Evolutionary conservation across 1,284 basidiomycete species (phyloP).

Genomic region (Neolentinus lepideus): DNA sequence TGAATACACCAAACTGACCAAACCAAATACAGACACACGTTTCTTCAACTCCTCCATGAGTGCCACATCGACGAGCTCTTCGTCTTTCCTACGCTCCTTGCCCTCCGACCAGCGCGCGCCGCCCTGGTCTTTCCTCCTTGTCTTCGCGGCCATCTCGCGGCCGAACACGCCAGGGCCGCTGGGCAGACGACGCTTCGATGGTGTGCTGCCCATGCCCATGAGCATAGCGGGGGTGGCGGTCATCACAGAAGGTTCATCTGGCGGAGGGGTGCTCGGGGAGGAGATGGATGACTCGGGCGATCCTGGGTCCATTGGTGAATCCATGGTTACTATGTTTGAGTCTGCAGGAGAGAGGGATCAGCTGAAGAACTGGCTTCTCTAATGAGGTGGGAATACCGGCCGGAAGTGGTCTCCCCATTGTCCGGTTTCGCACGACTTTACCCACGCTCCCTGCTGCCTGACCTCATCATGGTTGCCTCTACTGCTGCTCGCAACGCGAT

Average conservation of each 20-base stretch:
- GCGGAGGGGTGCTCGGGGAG: slow-evolving; percentile 15
- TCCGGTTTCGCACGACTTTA: too few species aligned
- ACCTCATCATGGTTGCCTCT: too few species aligned
- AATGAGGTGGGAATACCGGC: neutral
- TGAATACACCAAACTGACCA: too few species aligned
- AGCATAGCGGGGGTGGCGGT: slow-evolving; percentile 8
- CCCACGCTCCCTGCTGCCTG: too few species aligned
- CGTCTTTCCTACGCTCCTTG: slow-evolving; percentile 24
- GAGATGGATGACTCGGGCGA: slow-evolving; percentile 17
- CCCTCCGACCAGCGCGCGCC: slow-evolving; percentile 16
- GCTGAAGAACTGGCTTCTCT: neutral
- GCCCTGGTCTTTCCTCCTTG: slow-evolving; percentile 32
- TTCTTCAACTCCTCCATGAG: slow-evolving; percentile 31
- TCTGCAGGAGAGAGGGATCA: neutral
- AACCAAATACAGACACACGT: slow-evolving; percentile 17
- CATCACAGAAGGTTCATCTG: slow-evolving; percentile 15
- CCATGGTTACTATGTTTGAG: slow-evolving; percentile 12
- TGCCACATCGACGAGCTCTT: slow-evolving; percentile 32
- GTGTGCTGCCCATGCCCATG: slow-evolving; percentile 12
- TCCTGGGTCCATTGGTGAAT: slow-evolving; percentile 19
- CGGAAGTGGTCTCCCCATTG: too few species aligned
- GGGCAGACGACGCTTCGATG: slow-evolving; percentile 32
- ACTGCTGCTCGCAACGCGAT: too few species aligned
- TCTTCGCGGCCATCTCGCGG: slow-evolving; percentile 25
- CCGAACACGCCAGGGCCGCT: slow-evolving; percentile 23